These are phyloP conservation scores for Kickxella alabastrina DNA, from an alignment of 192 early-diverging fungal genomes.

Conservation along the genomic window DNA sequence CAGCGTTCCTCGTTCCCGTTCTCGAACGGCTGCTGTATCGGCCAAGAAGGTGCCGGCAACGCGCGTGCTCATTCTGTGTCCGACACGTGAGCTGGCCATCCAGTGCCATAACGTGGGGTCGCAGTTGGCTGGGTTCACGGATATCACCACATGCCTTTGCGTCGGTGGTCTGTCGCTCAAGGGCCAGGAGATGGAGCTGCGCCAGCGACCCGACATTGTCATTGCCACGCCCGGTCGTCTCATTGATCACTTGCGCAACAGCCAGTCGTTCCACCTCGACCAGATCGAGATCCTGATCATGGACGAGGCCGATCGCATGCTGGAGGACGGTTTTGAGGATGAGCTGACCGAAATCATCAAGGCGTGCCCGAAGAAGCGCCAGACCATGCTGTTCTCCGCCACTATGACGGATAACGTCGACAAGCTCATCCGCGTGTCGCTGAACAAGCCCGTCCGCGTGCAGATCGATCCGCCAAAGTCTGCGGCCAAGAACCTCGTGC, in stretches of 20 bases:
- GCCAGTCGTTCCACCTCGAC: slow-evolving; percentile 80
- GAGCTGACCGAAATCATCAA: slow-evolving; percentile 96
- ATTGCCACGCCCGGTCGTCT: slow-evolving; percentile 98
- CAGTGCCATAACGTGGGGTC: slow-evolving; percentile 92
- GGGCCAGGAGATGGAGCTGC: slow-evolving; percentile 83
- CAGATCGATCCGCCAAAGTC: slow-evolving; percentile 84
- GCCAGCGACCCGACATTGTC: slow-evolving; percentile 83
- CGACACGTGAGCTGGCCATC: slow-evolving; percentile 96
- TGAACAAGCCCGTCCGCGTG: slow-evolving; percentile 82
- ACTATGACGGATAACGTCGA: slow-evolving; percentile 99
- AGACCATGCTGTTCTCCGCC: slow-evolving; percentile 99
- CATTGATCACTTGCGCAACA: slow-evolving; percentile 96
- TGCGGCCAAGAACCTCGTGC: slow-evolving; percentile 71
- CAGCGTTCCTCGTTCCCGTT: slow-evolving; percentile 93
- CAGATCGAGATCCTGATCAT: slow-evolving; percentile 93
- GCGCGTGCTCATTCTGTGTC: slow-evolving; percentile 87
- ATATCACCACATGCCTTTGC: slow-evolving; percentile 81
- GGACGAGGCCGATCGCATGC: slow-evolving; percentile 98
- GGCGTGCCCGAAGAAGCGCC: slow-evolving; percentile 78
- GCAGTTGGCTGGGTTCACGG: slow-evolving; percentile 82
- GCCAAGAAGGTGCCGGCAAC: slow-evolving; percentile 70
- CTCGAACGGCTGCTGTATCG: slow-evolving; percentile 92
- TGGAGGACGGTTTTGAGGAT: slow-evolving; percentile 96
- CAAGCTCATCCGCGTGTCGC: slow-evolving; percentile 88
- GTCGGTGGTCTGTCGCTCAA: slow-evolving; percentile 88